Evolutionary conservation across 345 rosid species (phyloP).

Genomic region (Euphorbia tirucalli): DNA sequence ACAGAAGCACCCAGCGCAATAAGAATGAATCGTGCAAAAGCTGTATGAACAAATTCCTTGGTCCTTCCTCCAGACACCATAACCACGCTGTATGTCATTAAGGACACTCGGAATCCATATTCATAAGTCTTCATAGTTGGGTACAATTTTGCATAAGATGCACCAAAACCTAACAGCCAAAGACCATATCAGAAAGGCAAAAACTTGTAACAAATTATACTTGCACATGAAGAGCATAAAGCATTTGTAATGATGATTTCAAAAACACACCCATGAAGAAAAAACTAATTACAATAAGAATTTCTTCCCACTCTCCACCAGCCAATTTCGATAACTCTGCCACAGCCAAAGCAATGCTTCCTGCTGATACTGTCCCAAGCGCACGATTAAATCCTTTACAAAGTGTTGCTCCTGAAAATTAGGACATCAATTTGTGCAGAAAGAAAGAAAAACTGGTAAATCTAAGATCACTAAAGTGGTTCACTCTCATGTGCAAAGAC

Average conservation of each 20-base stretch:
- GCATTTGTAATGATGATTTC: neutral
- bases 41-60: conserved; percentile 66
- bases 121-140: conserved; percentile 91
- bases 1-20: conserved; percentile 89
- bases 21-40: conserved; percentile 67
- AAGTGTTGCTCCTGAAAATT: conserved; percentile 72
- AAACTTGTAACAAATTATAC: conserved; percentile 3
- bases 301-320: conserved; percentile 76
- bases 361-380: conserved; percentile 89
- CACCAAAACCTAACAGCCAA: conserved; percentile 56
- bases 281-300: conserved; percentile 63
- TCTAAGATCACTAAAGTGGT: neutral
- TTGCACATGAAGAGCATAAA: conserved; percentile 6
- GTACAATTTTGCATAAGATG: conserved; percentile 68
- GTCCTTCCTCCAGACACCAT: conserved; percentile 87
- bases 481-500: neutral
- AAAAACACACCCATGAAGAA: conserved; percentile 53
- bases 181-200: conserved; percentile 17
- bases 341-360: conserved; percentile 84
- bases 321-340: conserved; percentile 65
- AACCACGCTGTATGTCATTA: conserved; percentile 75
- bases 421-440: neutral
- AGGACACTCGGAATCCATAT: conserved; percentile 85
- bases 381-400: conserved; percentile 92
- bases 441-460: neutral